Percentiles rank a stretch among this genome's conserved stretches.
Conservation (phyloP, 805 yeast species). For the Lipomyces yamadae region DNA sequence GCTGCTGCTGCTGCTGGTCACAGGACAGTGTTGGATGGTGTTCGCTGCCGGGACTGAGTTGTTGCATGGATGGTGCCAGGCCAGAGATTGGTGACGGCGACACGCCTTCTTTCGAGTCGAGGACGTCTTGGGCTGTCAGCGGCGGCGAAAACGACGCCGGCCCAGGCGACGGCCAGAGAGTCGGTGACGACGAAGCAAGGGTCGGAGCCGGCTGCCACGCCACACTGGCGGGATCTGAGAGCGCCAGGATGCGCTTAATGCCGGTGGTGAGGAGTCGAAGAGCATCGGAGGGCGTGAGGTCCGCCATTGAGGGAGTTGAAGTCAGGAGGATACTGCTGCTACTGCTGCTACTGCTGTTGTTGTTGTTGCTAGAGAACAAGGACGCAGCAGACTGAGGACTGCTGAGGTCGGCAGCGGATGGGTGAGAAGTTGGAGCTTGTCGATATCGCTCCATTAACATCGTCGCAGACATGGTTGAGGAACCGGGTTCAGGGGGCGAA, state of each 20-base stretch:
- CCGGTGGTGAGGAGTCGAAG: slow-evolving; percentile 30
- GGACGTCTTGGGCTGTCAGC: slow-evolving; percentile 11
- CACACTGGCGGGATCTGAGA: slow-evolving; percentile 20
- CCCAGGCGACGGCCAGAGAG: slow-evolving; percentile 2
- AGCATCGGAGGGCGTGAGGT: slow-evolving; percentile 27
- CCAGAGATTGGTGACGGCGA: slow-evolving; percentile 13
- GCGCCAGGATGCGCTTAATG: slow-evolving; percentile 23
- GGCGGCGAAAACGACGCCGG: slow-evolving; percentile 19
- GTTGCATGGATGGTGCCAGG: slow-evolving; percentile 3
- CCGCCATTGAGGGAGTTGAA: slow-evolving; percentile 21
- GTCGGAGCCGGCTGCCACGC: slow-evolving; percentile 8
- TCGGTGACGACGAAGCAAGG: slow-evolving; percentile 5
- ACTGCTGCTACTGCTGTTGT: no score
- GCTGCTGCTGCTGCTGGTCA: not conserved
- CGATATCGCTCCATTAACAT: slow-evolving; percentile 7
- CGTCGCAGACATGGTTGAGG: slow-evolving; percentile 13
- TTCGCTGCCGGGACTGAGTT: slow-evolving; percentile 20
- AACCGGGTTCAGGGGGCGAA: no score
- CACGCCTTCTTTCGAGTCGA: slow-evolving; percentile 5
- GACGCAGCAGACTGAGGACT: not conserved
- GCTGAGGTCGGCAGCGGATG: not conserved
- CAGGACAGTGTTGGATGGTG: slow-evolving; percentile 14
- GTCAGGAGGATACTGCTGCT: not conserved
- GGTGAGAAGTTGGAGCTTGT: not conserved
- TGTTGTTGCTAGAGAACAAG: not conserved